Evolutionary conservation across 1,284 basidiomycete genomes (phyloP).

Genomic region (Ganoderma boninense): DNA sequence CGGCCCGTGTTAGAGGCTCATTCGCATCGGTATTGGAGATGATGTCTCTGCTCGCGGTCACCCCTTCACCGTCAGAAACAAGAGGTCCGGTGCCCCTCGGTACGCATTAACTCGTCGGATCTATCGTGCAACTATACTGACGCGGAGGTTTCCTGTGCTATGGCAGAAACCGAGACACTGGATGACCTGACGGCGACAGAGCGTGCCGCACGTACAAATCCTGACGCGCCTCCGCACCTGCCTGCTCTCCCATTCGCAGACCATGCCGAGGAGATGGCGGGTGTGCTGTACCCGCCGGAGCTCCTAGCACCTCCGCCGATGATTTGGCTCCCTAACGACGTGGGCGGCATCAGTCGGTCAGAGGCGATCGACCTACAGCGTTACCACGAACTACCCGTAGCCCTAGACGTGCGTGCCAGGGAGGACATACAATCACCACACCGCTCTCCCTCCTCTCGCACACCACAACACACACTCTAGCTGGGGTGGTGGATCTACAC

Average conservation of each 20-base stretch:
- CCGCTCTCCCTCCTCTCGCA: slow-evolving; percentile 19
- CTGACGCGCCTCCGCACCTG: slow-evolving; percentile 78
- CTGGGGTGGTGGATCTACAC: neutral
- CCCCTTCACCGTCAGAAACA: slow-evolving; percentile 63
- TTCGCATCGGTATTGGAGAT: slow-evolving; percentile 82
- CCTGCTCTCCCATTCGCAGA: slow-evolving; percentile 74
- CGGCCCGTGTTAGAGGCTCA: slow-evolving; percentile 61
- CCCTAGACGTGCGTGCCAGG: slow-evolving; percentile 69
- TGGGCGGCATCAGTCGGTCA: slow-evolving; percentile 71
- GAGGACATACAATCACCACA: slow-evolving; percentile 47
- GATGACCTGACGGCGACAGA: slow-evolving; percentile 83
- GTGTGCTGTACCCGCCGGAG: slow-evolving; percentile 83
- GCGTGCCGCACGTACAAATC: slow-evolving; percentile 78
- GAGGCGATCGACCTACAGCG: slow-evolving; percentile 76
- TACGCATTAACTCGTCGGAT: slow-evolving; percentile 46
- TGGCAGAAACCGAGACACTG: slow-evolving; percentile 72
- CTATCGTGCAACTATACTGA: neutral
- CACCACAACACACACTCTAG: slow-evolving; percentile 7
- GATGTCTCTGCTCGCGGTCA: slow-evolving; percentile 79
- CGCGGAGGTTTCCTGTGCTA: neutral
- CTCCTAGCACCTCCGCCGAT: slow-evolving; percentile 77
- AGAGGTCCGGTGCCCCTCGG: slow-evolving; percentile 72
- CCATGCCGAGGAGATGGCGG: slow-evolving; percentile 77
- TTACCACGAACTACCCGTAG: slow-evolving; percentile 72
- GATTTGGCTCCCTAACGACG: slow-evolving; percentile 84